Percentiles rank a stretch among this genome's conserved stretches.
Evolutionary conservation across 2,329 filamentous ascomycete species (phyloP).

Genomic region (Phyllachora maydis): DNA sequence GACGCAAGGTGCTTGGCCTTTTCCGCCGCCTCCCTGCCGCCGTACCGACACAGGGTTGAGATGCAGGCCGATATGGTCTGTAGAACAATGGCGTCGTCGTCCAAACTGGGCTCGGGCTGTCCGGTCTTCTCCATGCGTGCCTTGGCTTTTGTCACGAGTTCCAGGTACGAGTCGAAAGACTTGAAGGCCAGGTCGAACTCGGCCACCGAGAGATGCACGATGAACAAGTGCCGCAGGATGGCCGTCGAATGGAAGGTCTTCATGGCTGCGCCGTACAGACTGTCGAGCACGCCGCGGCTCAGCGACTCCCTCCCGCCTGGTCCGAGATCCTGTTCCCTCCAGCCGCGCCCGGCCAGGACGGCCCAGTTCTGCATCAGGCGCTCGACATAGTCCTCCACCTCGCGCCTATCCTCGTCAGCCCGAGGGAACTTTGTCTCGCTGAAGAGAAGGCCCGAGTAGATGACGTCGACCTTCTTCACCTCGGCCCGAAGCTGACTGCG

Average conservation of each 20-base stretch:
- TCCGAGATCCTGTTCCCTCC: conserved; percentile 65
- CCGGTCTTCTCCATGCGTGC: conserved; percentile 65
- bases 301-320: conserved; percentile 59
- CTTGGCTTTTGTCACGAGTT: conserved; percentile 71
- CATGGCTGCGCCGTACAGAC: conserved; percentile 73
- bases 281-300: conserved; percentile 61
- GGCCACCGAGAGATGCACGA: conserved; percentile 66
- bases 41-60: conserved; percentile 63
- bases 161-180: conserved; percentile 79
- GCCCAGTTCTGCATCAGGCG: conserved; percentile 72
- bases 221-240: conserved; percentile 71
- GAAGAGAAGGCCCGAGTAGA: conserved; percentile 63
- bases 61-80: conserved; percentile 66
- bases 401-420: conserved; percentile 56
- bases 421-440: conserved; percentile 67
- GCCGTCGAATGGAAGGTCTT: conserved; percentile 92
- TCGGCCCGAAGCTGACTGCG: conserved; percentile 51
- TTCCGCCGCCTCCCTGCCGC: conserved; percentile 51
- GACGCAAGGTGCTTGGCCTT: conserved; percentile 53
- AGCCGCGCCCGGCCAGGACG: conserved; percentile 57
- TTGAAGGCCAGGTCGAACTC: conserved; percentile 87
- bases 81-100: conserved; percentile 58
- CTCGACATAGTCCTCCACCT: conserved; percentile 67
- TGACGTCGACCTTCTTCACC: conserved; percentile 55
- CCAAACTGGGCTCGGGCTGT: conserved; percentile 48